These are phyloP conservation scores for Mycena galopus DNA, from an alignment of 768 basidiomycete species.

Conservation along the genomic window DNA sequence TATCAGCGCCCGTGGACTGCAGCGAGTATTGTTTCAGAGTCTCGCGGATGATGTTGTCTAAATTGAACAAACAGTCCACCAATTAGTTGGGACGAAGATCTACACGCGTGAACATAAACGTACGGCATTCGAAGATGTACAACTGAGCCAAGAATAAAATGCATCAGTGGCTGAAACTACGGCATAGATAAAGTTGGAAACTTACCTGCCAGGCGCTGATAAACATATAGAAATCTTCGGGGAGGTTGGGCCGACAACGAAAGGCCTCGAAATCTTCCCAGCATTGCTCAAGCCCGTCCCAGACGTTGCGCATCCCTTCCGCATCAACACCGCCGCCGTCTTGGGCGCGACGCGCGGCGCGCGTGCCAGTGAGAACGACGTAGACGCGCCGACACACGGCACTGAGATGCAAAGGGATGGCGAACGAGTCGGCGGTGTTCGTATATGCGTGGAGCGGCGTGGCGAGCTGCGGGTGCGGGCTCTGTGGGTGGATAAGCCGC, in stretches of 20 bases:
- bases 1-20: conserved; percentile 43
- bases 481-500: conserved; percentile 36
- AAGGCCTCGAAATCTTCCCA: conserved; percentile 89
- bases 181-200: conserved; percentile 13
- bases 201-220: conserved; percentile 90
- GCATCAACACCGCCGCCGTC: conserved; percentile 71
- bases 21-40: conserved; percentile 74
- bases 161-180: conserved; percentile 34
- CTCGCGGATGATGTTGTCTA: conserved; percentile 90
- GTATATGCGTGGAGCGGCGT: conserved; percentile 60
- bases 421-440: conserved; percentile 70
- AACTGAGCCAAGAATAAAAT: conserved; percentile 59
- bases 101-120: conserved; percentile 48
- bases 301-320: conserved; percentile 79
- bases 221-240: conserved; percentile 67
- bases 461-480: conserved; percentile 42
- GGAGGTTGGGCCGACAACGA: conserved; percentile 50
- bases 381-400: conserved; percentile 85
- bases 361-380: conserved; percentile 80
- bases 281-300: conserved; percentile 84
- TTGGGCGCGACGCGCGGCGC: conserved; percentile 71
- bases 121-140: conserved; percentile 91
- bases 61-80: conserved; percentile 12
- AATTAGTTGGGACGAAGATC: conserved; percentile 17
- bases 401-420: conserved; percentile 81